phyloP scores from a whole-genome alignment of 1,284 basidiomycete species.

The Trichosporon sp. region DNA sequence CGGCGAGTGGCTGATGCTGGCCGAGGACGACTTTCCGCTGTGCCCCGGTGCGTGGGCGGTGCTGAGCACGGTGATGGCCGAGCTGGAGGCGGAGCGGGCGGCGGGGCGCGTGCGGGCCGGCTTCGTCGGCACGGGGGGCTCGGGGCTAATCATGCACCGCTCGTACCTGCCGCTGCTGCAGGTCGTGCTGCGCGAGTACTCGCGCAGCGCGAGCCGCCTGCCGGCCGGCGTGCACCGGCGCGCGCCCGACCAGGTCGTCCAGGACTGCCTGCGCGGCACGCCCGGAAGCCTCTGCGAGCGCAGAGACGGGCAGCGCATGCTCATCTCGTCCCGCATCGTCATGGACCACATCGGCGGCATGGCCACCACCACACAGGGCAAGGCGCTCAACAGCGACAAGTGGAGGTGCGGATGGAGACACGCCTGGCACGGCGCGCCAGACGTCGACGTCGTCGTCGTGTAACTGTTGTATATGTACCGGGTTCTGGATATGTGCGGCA shows the following conservation, averaged over 20 bases:
- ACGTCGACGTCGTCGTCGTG: constrained; percentile 18
- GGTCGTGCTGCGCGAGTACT: constrained; percentile 8
- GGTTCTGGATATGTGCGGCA: too few relatives aligned
- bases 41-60: constrained; percentile 18
- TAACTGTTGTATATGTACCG: neutral
- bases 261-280: constrained; percentile 16
- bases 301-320: neutral
- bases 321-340: constrained; percentile 16
- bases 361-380: constrained; percentile 18
- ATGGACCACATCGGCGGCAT: constrained; percentile 24
- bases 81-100: constrained; percentile 10
- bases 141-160: constrained; percentile 17
- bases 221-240: constrained; percentile 1
- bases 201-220: neutral
- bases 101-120: neutral
- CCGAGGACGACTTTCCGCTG: constrained; percentile 23
- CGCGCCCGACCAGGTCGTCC: constrained; percentile 15
- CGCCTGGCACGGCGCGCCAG: constrained; percentile 14
- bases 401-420: constrained; percentile 24
- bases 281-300: constrained; percentile 5
- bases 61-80: constrained; percentile 13
- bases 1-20: constrained; percentile 21
- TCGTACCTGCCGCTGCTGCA: constrained; percentile 13
- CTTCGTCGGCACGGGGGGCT: constrained; percentile 19
- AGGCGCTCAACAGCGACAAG: constrained; percentile 19